These are phyloP conservation scores for Flaveria robusta DNA, from an alignment of 129 eudicot genomes.

Conservation along the genomic window DNA sequence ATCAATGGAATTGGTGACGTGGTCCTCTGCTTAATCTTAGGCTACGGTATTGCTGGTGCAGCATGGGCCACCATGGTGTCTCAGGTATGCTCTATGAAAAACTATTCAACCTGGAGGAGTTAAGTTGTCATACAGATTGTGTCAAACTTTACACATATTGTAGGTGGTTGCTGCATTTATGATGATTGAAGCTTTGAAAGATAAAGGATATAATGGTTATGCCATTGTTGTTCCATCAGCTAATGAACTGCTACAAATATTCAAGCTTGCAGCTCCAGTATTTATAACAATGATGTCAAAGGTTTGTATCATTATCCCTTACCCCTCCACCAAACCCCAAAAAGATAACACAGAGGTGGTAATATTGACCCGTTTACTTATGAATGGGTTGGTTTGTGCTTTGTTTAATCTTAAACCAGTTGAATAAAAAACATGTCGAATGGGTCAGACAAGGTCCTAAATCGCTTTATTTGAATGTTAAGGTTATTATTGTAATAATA, in stretches of 20 bases:
- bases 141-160: constrained; percentile 30
- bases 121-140: neutral
- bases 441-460: neutral
- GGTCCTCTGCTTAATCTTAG: constrained; percentile 67
- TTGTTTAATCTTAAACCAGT: neutral
- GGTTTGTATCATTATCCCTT: constrained; percentile 41
- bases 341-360: neutral
- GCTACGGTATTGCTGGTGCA: constrained; percentile 97
- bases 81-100: constrained; percentile 50
- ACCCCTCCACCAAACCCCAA: neutral
- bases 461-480: neutral
- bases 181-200: constrained; percentile 82
- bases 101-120: neutral
- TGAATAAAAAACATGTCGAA: neutral
- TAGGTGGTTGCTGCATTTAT: constrained; percentile 88
- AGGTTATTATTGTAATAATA: neutral
- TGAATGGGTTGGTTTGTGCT: neutral
- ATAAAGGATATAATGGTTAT: constrained; percentile 81
- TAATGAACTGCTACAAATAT: constrained; percentile 65
- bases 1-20: constrained; percentile 85
- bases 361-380: neutral
- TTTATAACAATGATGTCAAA: constrained; percentile 86
- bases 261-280: constrained; percentile 83
- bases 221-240: constrained; percentile 68
- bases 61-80: constrained; percentile 99